A percentile compares a stretch with the other conserved stretches of the same genome.
phyloP scores from a whole-genome alignment of 345 rosid genomes.

The Ailanthus altissimus region DNA sequence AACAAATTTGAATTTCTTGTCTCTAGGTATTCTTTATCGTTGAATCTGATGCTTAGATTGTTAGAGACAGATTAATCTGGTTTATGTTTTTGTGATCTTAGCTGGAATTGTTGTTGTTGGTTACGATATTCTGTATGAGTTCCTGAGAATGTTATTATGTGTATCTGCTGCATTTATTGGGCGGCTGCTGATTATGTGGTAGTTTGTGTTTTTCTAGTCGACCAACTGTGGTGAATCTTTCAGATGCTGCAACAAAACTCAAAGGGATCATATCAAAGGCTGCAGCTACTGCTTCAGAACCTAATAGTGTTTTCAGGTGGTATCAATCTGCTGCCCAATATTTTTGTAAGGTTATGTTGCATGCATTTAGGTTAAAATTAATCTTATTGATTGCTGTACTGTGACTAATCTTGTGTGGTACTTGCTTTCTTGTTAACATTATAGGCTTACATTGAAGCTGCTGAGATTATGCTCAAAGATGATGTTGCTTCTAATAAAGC shows the following conservation, averaged over 20 bases:
- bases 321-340: background rate
- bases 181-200: conserved; percentile 16
- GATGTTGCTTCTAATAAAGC: conserved; percentile 93
- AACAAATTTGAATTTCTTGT: conserved; percentile 78
- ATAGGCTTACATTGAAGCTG: conserved; percentile 81
- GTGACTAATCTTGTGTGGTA: background rate
- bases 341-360: background rate
- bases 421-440: conserved; percentile 16
- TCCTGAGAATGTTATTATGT: background rate
- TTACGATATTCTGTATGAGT: background rate
- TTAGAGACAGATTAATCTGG: background rate
- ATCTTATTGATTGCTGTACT: background rate
- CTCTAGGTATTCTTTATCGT: conserved; percentile 53
- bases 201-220: conserved; percentile 50
- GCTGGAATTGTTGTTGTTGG: conserved; percentile 1
- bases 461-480: conserved; percentile 81
- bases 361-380: conserved; percentile 11
- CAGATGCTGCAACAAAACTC: conserved; percentile 88
- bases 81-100: background rate
- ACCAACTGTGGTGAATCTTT: conserved; percentile 92
- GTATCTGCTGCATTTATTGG: background rate
- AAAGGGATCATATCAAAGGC: conserved; percentile 59
- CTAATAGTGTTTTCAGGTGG: conserved; percentile 59
- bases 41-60: background rate
- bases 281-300: conserved; percentile 38